Percentiles rank a stretch among this genome's conserved stretches.
Evolutionary conservation across 148 eudicot species (phyloP).

Genomic region (Salicornia ramosissima): DNA sequence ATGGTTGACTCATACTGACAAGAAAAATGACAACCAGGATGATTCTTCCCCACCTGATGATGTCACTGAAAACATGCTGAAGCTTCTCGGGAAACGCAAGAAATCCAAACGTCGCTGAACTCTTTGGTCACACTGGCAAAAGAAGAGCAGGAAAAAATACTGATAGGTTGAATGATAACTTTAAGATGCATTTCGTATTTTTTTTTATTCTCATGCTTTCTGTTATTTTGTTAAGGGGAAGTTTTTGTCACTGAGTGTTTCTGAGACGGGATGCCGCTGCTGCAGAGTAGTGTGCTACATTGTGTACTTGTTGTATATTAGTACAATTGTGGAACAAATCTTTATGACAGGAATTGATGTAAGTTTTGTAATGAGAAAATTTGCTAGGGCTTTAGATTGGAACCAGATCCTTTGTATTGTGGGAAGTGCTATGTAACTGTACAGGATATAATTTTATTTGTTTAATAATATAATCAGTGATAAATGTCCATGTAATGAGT

Average conservation of each 20-base stretch:
- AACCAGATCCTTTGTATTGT: background rate
- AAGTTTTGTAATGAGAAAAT: background rate
- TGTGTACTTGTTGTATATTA: background rate
- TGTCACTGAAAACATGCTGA: conserved; percentile 93
- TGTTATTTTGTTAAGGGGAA: background rate
- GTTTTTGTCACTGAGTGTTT: background rate
- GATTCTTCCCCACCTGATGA: conserved; percentile 65
- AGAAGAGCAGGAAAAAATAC: background rate
- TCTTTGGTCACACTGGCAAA: background rate
- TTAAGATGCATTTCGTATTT: background rate
- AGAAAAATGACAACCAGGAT: conserved; percentile 37
- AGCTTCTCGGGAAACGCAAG: conserved; percentile 78
- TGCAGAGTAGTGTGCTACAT: too few species aligned
- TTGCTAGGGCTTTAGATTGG: background rate
- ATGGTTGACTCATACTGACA: conserved; percentile 81
- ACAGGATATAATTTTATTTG: conserved; percentile 1
- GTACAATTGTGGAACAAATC: background rate
- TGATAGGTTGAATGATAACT: background rate
- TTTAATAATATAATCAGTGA: background rate
- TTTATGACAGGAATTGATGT: background rate
- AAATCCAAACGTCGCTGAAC: conserved; percentile 49
- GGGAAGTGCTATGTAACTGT: background rate
- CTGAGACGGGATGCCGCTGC: background rate
- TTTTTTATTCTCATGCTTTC: background rate
- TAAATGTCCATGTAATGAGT: background rate